Evolutionary conservation across 2,329 filamentous ascomycete species (phyloP).

Genomic region (Fusarium acutatum): DNA sequence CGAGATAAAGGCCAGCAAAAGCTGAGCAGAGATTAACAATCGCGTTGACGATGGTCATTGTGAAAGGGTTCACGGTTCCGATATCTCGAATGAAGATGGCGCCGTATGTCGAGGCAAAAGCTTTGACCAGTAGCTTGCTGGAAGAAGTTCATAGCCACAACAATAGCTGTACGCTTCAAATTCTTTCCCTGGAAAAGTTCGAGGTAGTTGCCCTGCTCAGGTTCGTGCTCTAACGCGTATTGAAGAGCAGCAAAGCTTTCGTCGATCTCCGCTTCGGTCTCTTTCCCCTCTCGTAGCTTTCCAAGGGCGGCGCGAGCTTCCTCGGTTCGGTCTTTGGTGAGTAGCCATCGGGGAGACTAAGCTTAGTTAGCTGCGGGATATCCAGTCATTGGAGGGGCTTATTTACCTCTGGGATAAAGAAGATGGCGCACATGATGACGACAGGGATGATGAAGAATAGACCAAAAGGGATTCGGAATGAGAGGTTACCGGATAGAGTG

Average conservation of each 20-base stretch:
- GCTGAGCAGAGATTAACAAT: constrained; percentile 16
- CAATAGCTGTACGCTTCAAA: constrained; percentile 21
- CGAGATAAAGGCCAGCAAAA: not conserved
- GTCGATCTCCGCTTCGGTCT: constrained; percentile 28
- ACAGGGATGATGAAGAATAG: constrained; percentile 35
- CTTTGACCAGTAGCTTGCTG: constrained; percentile 32
- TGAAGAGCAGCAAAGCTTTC: constrained; percentile 11
- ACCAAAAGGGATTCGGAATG: constrained; percentile 34
- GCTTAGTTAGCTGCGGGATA: too few relatives aligned
- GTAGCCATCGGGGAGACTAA: constrained; percentile 37
- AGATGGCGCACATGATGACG: constrained; percentile 26
- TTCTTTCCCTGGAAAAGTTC: constrained; percentile 27
- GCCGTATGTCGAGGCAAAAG: constrained; percentile 35
- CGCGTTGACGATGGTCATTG: constrained; percentile 26
- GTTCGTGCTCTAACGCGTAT: constrained; percentile 18
- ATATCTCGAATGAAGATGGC: constrained; percentile 34
- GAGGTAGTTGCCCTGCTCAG: constrained; percentile 26
- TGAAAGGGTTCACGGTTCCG: constrained; percentile 39
- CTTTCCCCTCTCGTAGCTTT: constrained; percentile 17
- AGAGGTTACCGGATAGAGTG: constrained; percentile 23
- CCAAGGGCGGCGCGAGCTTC: constrained; percentile 24
- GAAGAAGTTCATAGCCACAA: constrained; percentile 23
- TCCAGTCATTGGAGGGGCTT: too few relatives aligned
- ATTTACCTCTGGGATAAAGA: constrained; percentile 33
- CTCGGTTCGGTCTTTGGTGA: constrained; percentile 25